Percentiles rank a stretch among this genome's conserved stretches.
Conservation (phyloP, 495 filamentous ascomycete genomes). For the Barbatosphaeria neglecta region DNA sequence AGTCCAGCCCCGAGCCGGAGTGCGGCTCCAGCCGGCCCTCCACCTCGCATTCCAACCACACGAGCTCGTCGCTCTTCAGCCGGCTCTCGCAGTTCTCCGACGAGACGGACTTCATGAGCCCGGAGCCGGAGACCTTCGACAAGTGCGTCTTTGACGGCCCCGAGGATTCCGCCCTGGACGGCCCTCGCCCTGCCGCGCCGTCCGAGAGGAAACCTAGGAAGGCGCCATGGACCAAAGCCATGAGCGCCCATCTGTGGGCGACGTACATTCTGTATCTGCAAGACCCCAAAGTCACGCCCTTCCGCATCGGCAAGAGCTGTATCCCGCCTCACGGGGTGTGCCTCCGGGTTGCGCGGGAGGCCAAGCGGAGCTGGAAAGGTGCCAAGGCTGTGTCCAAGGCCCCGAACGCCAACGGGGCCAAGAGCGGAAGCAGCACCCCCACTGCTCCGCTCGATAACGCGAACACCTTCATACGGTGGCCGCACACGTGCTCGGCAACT, state of each 20-base stretch:
- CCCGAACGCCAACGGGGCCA: slow-evolving; percentile 12
- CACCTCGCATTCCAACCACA: slow-evolving; percentile 37
- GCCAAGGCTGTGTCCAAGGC: slow-evolving; percentile 26
- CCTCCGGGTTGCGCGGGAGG: slow-evolving; percentile 74
- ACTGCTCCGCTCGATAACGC: slow-evolving; percentile 34
- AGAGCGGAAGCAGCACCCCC: slow-evolving; percentile 60
- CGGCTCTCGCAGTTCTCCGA: slow-evolving; percentile 35
- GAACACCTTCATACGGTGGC: slow-evolving; percentile 50
- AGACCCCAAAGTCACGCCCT: slow-evolving; percentile 86
- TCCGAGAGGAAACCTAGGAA: slow-evolving; percentile 22
- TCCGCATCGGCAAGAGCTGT: slow-evolving; percentile 77
- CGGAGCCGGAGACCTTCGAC: slow-evolving; percentile 26
- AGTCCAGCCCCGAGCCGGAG: slow-evolving; percentile 34
- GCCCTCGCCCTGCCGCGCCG: slow-evolving; percentile 1
- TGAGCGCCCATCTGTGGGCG: slow-evolving; percentile 90
- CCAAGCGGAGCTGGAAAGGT: slow-evolving; percentile 73
- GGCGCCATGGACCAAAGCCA: slow-evolving; percentile 68
- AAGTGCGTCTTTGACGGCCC: slow-evolving; percentile 4
- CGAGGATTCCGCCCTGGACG: slow-evolving; percentile 1
- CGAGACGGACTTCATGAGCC: slow-evolving; percentile 30
- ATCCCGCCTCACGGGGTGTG: slow-evolving; percentile 86
- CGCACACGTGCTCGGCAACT: slow-evolving; percentile 70
- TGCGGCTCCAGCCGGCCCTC: slow-evolving; percentile 40
- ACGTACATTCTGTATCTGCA: slow-evolving; percentile 80
- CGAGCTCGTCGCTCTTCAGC: slow-evolving; percentile 36